Evolutionary conservation across 2,329 filamentous ascomycete species (phyloP).

Genomic region (Diaporthe amygdali): DNA sequence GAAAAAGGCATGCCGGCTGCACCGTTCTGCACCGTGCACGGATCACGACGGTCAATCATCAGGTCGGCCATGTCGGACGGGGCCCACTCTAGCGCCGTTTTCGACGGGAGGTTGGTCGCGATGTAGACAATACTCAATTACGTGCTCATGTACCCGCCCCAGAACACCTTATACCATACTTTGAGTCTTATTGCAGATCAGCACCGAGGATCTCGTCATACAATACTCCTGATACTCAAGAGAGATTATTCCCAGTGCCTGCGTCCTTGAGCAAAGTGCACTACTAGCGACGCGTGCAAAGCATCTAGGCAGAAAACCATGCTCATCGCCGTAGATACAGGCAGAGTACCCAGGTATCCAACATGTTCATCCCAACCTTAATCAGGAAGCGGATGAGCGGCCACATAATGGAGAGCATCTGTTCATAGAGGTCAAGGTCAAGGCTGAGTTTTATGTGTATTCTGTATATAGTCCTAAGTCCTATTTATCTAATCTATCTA

Average conservation of each 20-base stretch:
- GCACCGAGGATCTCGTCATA: not conserved
- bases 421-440: not conserved
- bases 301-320: too few relatives aligned
- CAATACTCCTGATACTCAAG: not conserved
- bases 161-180: too few relatives aligned
- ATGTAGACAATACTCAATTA: too few relatives aligned
- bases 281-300: not conserved
- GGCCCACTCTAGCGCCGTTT: conserved; percentile 15
- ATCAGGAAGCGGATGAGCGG: not conserved
- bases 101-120: not conserved
- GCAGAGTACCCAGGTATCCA: not conserved
- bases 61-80: not conserved
- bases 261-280: not conserved
- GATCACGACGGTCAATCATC: not conserved
- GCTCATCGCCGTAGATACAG: not conserved
- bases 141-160: too few relatives aligned
- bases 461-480: too few relatives aligned
- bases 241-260: not conserved
- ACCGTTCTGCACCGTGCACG: not conserved
- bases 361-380: not conserved
- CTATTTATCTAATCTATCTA: too few relatives aligned
- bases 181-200: not conserved
- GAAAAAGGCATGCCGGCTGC: conserved; percentile 5
- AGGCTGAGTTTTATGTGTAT: too few relatives aligned
- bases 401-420: not conserved